These are phyloP conservation scores for Diaporthe velutina DNA, from an alignment of 2,329 filamentous ascomycete genomes.

Conservation along the genomic window DNA sequence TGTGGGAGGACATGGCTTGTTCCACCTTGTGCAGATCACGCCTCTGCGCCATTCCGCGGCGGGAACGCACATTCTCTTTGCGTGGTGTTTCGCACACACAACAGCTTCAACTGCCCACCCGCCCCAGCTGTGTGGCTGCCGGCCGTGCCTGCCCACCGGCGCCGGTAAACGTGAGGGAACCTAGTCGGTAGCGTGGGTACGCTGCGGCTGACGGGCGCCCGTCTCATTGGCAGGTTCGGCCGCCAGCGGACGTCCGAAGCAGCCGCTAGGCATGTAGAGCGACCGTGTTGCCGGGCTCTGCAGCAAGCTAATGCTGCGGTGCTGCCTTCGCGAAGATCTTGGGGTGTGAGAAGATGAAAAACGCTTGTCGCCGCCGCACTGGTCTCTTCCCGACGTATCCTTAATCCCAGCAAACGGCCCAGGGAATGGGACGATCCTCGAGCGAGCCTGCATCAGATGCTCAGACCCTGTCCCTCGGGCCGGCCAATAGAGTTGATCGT, in stretches of 20 bases:
- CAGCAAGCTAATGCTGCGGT: slow-evolving; percentile 7
- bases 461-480: not conserved
- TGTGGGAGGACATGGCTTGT: slow-evolving; percentile 1
- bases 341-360: not conserved
- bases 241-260: slow-evolving; percentile 29
- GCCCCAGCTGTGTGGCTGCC: not conserved
- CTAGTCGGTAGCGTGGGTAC: slow-evolving; percentile 11
- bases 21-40: slow-evolving; percentile 4
- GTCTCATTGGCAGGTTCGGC: slow-evolving; percentile 17
- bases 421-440: not conserved
- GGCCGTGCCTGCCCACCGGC: not conserved
- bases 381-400: not conserved
- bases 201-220: slow-evolving; percentile 13
- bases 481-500: not conserved
- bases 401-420: not conserved
- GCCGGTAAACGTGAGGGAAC: not conserved
- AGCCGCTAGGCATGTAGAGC: slow-evolving; percentile 8
- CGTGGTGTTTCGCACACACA: not conserved
- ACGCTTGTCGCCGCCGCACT: slow-evolving; percentile 3
- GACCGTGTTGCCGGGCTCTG: slow-evolving; percentile 9
- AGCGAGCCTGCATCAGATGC: slow-evolving; percentile 25
- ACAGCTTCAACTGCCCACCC: not conserved
- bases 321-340: not conserved
- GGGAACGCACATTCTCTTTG: not conserved
- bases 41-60: not conserved